Evolutionary conservation across 257 asterid species (phyloP).

Genomic region (Thymus quinquecostatus): DNA sequence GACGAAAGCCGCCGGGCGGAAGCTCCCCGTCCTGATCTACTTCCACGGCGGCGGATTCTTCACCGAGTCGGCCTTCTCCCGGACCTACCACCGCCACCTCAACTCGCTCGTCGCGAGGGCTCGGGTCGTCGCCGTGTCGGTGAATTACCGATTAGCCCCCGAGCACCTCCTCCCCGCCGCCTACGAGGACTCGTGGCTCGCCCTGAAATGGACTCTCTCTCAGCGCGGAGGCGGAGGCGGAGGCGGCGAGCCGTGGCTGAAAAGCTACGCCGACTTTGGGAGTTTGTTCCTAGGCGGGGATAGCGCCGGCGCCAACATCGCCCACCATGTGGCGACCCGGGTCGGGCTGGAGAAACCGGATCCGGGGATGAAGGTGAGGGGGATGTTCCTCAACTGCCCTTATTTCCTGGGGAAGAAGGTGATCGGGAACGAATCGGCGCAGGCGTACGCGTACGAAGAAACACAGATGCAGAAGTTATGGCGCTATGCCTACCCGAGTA

Average conservation of each 20-base stretch:
- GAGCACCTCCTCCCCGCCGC: constrained; percentile 45
- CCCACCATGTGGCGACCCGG: constrained; percentile 36
- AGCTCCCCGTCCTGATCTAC: constrained; percentile 44
- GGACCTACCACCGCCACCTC: constrained; percentile 41
- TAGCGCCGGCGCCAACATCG: constrained; percentile 44
- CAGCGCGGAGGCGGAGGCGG: constrained; percentile 23
- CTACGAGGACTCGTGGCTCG: constrained; percentile 39
- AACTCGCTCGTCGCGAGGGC: constrained; percentile 33
- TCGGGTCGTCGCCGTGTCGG: constrained; percentile 36
- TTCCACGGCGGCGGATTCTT: constrained; percentile 53
- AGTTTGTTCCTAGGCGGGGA: constrained; percentile 44
- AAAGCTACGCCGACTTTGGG: constrained; percentile 30
- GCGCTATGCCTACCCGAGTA: constrained; percentile 45
- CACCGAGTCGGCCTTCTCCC: constrained; percentile 45
- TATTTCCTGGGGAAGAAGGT: constrained; percentile 60
- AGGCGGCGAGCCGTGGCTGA: constrained; percentile 34
- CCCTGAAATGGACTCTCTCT: constrained; percentile 39
- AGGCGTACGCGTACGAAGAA: constrained; percentile 9
- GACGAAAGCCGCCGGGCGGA: not conserved
- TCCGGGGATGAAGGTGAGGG: constrained; percentile 34
- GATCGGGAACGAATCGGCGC: constrained; percentile 43
- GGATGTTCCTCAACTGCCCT: constrained; percentile 62
- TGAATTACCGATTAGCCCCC: constrained; percentile 52
- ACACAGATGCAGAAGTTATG: constrained; percentile 39
- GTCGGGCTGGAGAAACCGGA: constrained; percentile 27